phyloP scores from a whole-genome alignment of 2,329 filamentous ascomycete species.

The Xylariales sp. region DNA sequence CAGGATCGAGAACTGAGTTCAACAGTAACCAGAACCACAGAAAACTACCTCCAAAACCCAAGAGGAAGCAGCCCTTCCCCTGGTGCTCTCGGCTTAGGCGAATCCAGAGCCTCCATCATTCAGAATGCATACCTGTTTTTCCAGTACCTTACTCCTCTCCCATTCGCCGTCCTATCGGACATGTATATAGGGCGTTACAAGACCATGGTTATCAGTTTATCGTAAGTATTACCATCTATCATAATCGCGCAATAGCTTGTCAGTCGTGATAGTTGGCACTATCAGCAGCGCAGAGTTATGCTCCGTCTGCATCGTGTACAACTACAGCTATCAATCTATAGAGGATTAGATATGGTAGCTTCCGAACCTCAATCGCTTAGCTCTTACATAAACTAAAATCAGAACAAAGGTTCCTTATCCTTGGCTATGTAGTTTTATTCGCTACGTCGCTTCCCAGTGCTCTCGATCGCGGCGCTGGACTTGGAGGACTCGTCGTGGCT shows the following conservation, averaged over 20 bases:
- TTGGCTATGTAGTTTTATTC: constrained; percentile 16
- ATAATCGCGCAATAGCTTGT: too few relatives aligned
- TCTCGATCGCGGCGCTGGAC: constrained; percentile 12
- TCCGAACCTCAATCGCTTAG: too few relatives aligned
- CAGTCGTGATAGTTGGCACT: too few relatives aligned
- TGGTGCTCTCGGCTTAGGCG: constrained; percentile 16
- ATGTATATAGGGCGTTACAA: constrained; percentile 23
- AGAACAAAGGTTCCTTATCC: background rate
- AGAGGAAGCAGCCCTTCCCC: constrained; percentile 8
- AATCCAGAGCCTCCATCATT: constrained; percentile 18
- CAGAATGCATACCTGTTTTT: constrained; percentile 25
- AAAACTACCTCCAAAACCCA: constrained; percentile 27
- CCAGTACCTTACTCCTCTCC: constrained; percentile 15
- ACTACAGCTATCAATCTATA: too few relatives aligned
- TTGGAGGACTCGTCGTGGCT: constrained; percentile 5
- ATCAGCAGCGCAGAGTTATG: too few relatives aligned
- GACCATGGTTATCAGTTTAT: constrained; percentile 21
- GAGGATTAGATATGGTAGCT: too few relatives aligned
- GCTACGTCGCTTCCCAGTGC: constrained; percentile 10
- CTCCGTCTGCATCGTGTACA: too few relatives aligned
- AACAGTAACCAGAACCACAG: background rate
- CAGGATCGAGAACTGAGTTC: background rate
- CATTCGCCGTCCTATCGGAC: constrained; percentile 23
- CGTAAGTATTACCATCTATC: background rate
- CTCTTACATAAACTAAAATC: background rate